These are phyloP conservation scores for Cryptosporidium sp. DNA, from an alignment of 169 alveolate species.

Conservation along the genomic window DNA sequence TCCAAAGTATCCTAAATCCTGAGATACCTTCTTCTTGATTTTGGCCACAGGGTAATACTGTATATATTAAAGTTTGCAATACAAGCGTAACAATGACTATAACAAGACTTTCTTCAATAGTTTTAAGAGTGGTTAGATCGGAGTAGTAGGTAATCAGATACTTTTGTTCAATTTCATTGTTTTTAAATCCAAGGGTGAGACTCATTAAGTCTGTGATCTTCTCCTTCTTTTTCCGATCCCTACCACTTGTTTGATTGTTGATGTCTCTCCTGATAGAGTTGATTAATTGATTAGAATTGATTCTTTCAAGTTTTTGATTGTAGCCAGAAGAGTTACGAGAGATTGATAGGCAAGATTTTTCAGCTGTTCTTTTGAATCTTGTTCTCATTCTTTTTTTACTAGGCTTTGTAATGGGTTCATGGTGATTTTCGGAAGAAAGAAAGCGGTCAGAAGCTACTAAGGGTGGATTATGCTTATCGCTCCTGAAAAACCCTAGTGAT, in stretches of 20 bases:
- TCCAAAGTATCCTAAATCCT: constrained; percentile 85
- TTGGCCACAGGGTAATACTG: constrained; percentile 84
- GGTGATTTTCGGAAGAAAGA: no score
- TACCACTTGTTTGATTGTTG: neutral
- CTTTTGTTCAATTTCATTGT: constrained; percentile 87
- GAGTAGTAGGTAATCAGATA: constrained; percentile 87
- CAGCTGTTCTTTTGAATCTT: neutral
- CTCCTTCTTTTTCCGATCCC: constrained; percentile 6
- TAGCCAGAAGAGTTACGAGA: neutral
- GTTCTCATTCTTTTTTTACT: neutral
- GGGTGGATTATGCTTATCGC: neutral
- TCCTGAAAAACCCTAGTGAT: neutral
- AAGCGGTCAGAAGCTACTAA: neutral
- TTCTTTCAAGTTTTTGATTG: neutral
- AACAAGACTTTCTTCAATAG: constrained; percentile 88
- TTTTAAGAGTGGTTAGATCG: constrained; percentile 84
- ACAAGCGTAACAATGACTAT: constrained; percentile 88
- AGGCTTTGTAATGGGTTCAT: neutral
- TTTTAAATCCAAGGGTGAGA: constrained; percentile 85
- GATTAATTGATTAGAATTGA: neutral
- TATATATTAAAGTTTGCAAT: constrained; percentile 84
- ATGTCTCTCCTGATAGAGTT: neutral
- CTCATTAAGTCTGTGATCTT: constrained; percentile 77
- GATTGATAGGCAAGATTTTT: neutral
- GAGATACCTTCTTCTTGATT: constrained; percentile 76